phyloP scores from a whole-genome alignment of 495 filamentous ascomycete species.

The Neurospora tetrasperma region DNA sequence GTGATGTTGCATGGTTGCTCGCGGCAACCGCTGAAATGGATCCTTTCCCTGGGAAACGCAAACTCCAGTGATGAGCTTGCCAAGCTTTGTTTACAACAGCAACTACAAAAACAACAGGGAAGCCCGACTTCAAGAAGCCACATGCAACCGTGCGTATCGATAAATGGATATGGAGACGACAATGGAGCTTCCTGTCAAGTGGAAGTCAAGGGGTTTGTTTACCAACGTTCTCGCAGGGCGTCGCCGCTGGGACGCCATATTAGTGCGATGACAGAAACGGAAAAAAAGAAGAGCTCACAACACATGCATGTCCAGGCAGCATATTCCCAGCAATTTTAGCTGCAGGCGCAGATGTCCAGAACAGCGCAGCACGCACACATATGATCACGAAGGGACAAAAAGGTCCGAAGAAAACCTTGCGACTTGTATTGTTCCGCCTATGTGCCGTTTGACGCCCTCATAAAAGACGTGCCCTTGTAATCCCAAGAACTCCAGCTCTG shows the following conservation, averaged over 20 bases:
- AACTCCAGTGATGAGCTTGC: background rate
- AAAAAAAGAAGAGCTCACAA: background rate
- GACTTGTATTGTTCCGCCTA: constrained; percentile 18
- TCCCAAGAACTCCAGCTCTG: constrained; percentile 11
- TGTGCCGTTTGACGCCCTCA: constrained; percentile 5
- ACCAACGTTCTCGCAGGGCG: background rate
- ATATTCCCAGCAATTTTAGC: background rate
- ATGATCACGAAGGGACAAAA: background rate
- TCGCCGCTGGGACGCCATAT: background rate
- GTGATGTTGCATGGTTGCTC: constrained; percentile 12
- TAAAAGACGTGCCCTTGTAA: constrained; percentile 7
- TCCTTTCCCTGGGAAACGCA: background rate
- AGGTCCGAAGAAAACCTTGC: constrained; percentile 17
- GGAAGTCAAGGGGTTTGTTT: background rate
- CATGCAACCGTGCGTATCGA: background rate
- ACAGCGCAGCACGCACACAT: background rate
- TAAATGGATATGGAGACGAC: background rate
- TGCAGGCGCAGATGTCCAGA: background rate
- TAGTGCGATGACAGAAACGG: background rate
- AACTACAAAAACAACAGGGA: background rate
- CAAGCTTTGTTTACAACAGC: background rate
- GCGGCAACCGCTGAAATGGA: constrained; percentile 14
- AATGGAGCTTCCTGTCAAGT: background rate
- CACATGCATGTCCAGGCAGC: background rate
- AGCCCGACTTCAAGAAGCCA: background rate